Evolutionary conservation across 257 asterid genomes (phyloP).

Genomic region (Galeopsis tetrahit): DNA sequence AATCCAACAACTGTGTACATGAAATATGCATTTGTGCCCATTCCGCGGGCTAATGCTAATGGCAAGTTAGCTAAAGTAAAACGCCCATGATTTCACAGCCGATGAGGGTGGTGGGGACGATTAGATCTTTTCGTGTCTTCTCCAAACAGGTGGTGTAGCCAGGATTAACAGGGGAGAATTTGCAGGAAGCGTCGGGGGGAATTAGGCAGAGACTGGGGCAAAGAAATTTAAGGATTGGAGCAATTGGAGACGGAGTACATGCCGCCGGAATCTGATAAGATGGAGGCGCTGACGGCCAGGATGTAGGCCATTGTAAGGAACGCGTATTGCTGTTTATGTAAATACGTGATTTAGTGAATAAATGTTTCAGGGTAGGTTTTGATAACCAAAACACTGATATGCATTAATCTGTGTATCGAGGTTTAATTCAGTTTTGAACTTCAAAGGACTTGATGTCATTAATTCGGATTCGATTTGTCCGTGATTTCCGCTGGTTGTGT

Average conservation of each 20-base stretch:
- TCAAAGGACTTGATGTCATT: no score
- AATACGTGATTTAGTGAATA: no score
- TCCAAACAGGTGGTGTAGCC: conserved; percentile 86
- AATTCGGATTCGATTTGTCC: no score
- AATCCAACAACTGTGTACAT: conserved; percentile 96
- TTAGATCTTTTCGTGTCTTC: conserved; percentile 62
- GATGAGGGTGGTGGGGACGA: conserved; percentile 86
- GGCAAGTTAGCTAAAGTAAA: conserved; percentile 67
- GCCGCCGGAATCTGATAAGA: conserved; percentile 90
- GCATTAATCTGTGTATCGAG: no score
- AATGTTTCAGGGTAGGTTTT: no score
- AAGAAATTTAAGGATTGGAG: conserved; percentile 54
- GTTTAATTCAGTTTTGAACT: no score
- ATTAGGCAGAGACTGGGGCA: conserved; percentile 60
- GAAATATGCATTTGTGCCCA: conserved; percentile 92
- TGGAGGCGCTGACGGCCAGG: conserved; percentile 96
- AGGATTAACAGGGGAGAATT: conserved; percentile 84
- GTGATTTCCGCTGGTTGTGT: no score
- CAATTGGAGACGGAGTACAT: conserved; percentile 91
- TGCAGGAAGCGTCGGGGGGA: conserved; percentile 68
- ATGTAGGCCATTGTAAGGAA: conserved; percentile 99
- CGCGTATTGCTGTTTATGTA: conserved; percentile 33
- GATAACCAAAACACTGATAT: no score
- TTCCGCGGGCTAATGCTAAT: conserved; percentile 84
- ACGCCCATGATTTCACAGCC: conserved; percentile 87